Conservation (phyloP, 2,329 filamentous ascomycete species). For the Helotiales sp. region DNA sequence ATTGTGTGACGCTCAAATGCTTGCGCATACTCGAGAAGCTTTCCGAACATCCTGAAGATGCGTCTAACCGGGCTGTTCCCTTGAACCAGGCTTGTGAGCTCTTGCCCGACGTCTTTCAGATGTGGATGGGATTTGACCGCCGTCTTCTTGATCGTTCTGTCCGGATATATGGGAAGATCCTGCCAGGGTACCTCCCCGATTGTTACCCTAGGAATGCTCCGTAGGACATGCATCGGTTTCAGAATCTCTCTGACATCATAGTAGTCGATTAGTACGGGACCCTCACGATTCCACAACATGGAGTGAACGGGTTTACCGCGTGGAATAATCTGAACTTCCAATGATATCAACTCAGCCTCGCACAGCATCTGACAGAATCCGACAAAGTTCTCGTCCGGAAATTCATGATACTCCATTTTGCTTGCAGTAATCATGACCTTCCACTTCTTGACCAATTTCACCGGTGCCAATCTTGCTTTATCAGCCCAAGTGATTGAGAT, state of each 20-base stretch:
- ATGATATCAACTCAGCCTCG: neutral
- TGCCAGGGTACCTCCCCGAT: neutral
- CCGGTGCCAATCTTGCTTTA: neutral
- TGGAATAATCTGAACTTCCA: neutral
- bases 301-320: neutral
- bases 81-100: no score
- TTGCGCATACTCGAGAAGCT: slow-evolving; percentile 5
- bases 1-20: slow-evolving; percentile 6
- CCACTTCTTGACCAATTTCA: neutral
- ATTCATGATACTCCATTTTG: neutral
- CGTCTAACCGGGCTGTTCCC: neutral
- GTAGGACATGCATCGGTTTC: neutral
- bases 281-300: no score
- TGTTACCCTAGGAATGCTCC: neutral
- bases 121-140: no score
- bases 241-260: neutral
- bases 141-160: neutral
- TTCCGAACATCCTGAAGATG: slow-evolving; percentile 2
- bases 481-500: no score
- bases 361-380: neutral
- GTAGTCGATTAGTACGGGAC: neutral
- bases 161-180: neutral
- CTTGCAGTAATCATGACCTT: neutral
- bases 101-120: no score
- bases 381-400: neutral